Evolutionary conservation across 805 yeast species (phyloP), one percentile per base, ranked within the genome.

Genomic region (Schwanniomyces vanrijiae): DNA sequence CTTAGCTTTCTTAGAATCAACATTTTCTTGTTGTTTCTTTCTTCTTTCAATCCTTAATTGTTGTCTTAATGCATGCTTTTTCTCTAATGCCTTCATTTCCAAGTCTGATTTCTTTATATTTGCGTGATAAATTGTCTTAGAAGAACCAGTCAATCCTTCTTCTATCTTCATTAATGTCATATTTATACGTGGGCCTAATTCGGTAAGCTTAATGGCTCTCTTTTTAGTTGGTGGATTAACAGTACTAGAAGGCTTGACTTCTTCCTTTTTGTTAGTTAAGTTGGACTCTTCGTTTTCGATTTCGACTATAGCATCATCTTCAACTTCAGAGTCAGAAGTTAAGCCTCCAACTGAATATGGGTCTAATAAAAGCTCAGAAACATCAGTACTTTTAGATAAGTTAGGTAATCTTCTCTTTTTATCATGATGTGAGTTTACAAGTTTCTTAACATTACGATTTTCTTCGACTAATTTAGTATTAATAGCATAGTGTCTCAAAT

Each of bases 261-360:
- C 45, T 40, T 48, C 56, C 52, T 49, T 61, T 45, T 49, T 61
- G 61, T 46, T 64, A 56, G 34, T 22, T 16, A 47, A 45, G 16
- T 46, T 45, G 16, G 56, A 49, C 9, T 43, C 53, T 26, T 53
- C 53, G 13, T 64, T 68, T 49, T 63, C 59, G 20, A 86, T 75
- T 54, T 83, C 89, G 25, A 89, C 92, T 44, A 86, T 77, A 21
- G 83, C 88, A 54, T 91, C 97, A 50, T 91, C 97, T 59, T 94
- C 98, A 38, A 90, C 83, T 72, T 92, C 99, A 3, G 96, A 86
- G 59, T 92, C 99, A 40, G 94, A 84, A 1, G 97, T 89, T 61
- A 84, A 82, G 1, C 84, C 89, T 29, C 86, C 89, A 31, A 83
- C 82, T 20, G 91, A 84, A 60, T 88, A 88, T 2, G 90, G 90